phyloP scores from a whole-genome alignment of 106 monocot species.

The Acorus calamus region DNA sequence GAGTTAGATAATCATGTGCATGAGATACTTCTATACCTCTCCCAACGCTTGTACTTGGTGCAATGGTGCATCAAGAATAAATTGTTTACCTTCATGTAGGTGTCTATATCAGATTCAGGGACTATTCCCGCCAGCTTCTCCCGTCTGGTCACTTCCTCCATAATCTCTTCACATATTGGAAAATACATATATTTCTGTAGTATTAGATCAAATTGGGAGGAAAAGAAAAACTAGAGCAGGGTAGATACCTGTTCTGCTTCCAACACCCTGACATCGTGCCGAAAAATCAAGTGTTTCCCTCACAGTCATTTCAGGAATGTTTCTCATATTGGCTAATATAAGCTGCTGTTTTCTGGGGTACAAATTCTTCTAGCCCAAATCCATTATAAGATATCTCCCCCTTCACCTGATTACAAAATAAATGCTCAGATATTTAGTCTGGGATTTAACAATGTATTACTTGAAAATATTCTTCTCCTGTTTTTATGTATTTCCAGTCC shows the following conservation, averaged over 20 bases:
- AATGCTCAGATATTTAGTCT: too few relatives aligned
- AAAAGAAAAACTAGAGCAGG: too few relatives aligned
- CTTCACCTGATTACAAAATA: conserved; percentile 14
- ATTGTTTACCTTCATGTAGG: conserved; percentile 72
- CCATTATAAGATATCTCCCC: conserved; percentile 74
- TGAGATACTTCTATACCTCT: too few relatives aligned
- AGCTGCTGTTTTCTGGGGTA: conserved; percentile 62
- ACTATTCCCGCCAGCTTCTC: conserved; percentile 53
- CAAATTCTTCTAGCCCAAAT: conserved; percentile 42
- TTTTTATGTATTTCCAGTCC: too few relatives aligned
- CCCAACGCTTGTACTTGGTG: too few relatives aligned
- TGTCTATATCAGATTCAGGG: conserved; percentile 67
- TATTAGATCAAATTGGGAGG: too few relatives aligned
- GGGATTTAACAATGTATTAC: too few relatives aligned
- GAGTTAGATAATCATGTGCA: too few relatives aligned
- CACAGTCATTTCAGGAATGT: conserved; percentile 76
- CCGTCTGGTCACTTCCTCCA: conserved; percentile 71
- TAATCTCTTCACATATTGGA: conserved; percentile 35
- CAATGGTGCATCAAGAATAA: not conserved
- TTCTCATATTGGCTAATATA: conserved; percentile 69
- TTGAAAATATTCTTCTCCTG: too few relatives aligned
- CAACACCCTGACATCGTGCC: conserved; percentile 75
- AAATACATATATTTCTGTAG: not conserved
- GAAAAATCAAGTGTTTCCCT: conserved; percentile 68
- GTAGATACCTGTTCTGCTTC: conserved; percentile 51